Evolutionary conservation across 2,329 filamentous ascomycete genomes (phyloP), one percentile per base, ranked within the genome.

Genomic region (Fusarium sp.): DNA sequence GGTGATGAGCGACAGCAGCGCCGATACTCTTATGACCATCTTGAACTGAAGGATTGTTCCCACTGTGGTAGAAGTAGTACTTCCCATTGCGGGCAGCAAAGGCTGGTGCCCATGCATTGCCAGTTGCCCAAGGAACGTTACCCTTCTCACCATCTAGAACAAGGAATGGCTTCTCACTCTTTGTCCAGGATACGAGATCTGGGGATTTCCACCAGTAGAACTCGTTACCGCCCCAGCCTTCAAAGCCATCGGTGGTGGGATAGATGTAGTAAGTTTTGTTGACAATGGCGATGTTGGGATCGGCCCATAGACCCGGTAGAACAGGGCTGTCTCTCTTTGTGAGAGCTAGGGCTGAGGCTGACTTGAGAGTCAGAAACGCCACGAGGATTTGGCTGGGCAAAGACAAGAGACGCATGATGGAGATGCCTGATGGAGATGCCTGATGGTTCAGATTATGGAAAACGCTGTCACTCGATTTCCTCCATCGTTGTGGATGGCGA

Each of bases 91-190:
- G 87, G 48, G 81, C 78, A 2, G 87, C 86, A 4, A 89, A 89
- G 52, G 89, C 88, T 0, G 89, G 89, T 0, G 89, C 89, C 89
- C 89, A 91, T 6, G 90, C 85, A 70, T 91, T 90, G 63, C 90
- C 89, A 2, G 82, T 84, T 1, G 88, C 88, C 89, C 89, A 91
- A 3, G 88, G 88, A 2, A 91, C 83, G 58, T 90, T 84, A 13
- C 83, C 83, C 24, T 73, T 75, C 0, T 78, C 76, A n/a, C 82
- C 82, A 41, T 84, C 79, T 3, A 85, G 79, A 0, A 77, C 80
- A 21, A 85, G 78, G 67, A 85, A 80, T 0, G 84, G 82, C 16
- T 81, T 50, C 1, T 77, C 71, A 5, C 78, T 76, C 24, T 81
- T 78, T 3, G 77, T 80, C 83, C 83, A 85, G 20, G 73, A 67